Percentiles rank a stretch among this genome's conserved stretches.
Evolutionary conservation across 2,329 filamentous ascomycete species (phyloP).

Genomic region (Trichophaea hybrida): DNA sequence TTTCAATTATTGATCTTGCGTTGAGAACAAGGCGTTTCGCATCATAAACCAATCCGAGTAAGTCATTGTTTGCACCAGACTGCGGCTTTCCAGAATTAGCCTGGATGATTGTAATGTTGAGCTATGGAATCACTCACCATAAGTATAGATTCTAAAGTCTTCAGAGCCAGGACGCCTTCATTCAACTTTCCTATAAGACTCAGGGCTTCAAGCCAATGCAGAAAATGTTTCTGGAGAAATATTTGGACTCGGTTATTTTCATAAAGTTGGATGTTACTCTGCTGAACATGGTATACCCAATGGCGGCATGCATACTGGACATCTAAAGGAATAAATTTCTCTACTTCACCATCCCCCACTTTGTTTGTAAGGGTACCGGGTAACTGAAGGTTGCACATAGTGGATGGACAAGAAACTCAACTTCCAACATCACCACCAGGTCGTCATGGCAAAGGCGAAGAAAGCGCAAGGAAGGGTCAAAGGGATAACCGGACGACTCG

Average conservation of each 20-base stretch:
- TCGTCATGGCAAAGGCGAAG: too few relatives aligned
- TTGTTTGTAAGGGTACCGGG: slow-evolving; percentile 13
- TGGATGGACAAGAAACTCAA: too few relatives aligned
- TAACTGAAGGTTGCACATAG: slow-evolving; percentile 15
- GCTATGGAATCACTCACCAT: background rate
- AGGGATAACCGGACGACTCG: too few relatives aligned
- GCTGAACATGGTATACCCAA: slow-evolving; percentile 24
- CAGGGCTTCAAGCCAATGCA: too few relatives aligned
- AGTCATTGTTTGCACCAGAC: background rate
- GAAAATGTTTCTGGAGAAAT: slow-evolving; percentile 17
- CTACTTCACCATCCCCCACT: slow-evolving; percentile 6
- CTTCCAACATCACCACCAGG: too few relatives aligned
- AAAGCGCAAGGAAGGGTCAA: too few relatives aligned
- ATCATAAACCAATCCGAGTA: background rate
- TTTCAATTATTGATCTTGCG: background rate
- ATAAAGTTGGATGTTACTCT: background rate
- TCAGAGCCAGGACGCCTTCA: background rate
- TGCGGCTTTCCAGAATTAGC: background rate
- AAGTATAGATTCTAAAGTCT: background rate
- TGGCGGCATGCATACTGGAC: slow-evolving; percentile 26
- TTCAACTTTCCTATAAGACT: slow-evolving; percentile 10
- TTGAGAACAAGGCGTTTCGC: background rate
- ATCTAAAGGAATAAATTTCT: slow-evolving; percentile 11
- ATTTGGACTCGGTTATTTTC: slow-evolving; percentile 5
- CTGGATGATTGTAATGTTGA: too few relatives aligned